Conservation (phyloP, 2,329 filamentous ascomycete species). For the Penicillium sp. region DNA sequence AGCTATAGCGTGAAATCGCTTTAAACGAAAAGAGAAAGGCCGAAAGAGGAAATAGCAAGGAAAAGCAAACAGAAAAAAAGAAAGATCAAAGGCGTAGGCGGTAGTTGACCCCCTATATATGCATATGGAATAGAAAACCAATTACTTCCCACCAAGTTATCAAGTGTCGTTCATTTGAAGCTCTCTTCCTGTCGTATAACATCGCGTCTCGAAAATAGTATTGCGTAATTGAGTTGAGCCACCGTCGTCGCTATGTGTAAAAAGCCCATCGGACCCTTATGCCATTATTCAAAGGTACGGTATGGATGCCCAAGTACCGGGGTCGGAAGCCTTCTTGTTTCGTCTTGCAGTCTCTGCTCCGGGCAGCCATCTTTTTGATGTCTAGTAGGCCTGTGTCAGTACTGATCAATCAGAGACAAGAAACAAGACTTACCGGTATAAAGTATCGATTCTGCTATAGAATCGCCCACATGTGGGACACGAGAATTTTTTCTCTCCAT, state of each 20-base stretch:
- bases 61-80: not conserved
- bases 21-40: not conserved
- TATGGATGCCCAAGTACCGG: not conserved
- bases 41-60: not conserved
- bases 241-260: not conserved
- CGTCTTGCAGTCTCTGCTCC: not conserved
- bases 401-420: not conserved
- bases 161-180: not conserved
- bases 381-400: not conserved
- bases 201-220: not conserved
- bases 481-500: slow-evolving; percentile 10
- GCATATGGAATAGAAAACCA: not conserved
- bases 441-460: slow-evolving; percentile 12
- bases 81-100: not conserved
- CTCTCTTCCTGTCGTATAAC: not conserved
- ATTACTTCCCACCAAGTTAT: not conserved
- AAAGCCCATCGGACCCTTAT: not conserved
- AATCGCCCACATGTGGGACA: slow-evolving; percentile 10
- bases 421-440: slow-evolving; percentile 7
- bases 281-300: not conserved
- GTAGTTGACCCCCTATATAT: not conserved
- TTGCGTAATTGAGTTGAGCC: not conserved
- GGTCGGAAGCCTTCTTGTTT: not conserved
- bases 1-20: not conserved
- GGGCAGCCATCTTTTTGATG: slow-evolving; percentile 9